These are phyloP conservation scores for Lentinula aciculospora DNA, from an alignment of 768 basidiomycete genomes.

Conservation along the genomic window DNA sequence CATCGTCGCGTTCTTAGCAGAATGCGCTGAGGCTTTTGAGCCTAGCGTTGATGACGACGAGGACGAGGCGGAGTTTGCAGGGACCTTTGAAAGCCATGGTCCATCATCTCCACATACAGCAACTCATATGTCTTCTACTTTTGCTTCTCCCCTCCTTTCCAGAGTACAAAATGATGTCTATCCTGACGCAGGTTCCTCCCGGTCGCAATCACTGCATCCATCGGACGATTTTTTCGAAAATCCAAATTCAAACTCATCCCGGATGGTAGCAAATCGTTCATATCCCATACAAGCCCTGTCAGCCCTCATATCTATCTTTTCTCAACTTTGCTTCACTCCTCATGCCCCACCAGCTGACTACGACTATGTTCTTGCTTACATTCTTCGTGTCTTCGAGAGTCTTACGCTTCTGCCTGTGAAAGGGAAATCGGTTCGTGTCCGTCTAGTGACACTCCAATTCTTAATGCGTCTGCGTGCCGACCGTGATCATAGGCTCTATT, in stretches of 20 bases:
- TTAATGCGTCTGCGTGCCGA: constrained; percentile 86
- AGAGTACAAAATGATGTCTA: constrained; percentile 54
- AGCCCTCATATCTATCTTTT: constrained; percentile 61
- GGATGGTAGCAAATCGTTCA: constrained; percentile 15
- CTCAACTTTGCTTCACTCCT: constrained; percentile 67
- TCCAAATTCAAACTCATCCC: constrained; percentile 17
- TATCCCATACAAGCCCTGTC: constrained; percentile 54
- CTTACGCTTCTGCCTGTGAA: constrained; percentile 42
- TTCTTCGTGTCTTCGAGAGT: constrained; percentile 45
- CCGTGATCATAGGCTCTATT: constrained; percentile 82
- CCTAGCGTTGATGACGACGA: constrained; percentile 34
- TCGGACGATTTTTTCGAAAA: constrained; percentile 31
- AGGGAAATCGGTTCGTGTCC: constrained; percentile 50
- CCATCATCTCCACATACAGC: constrained; percentile 20
- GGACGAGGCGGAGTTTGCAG: constrained; percentile 33
- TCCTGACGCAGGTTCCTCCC: constrained; percentile 61
- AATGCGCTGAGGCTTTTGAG: constrained; percentile 21
- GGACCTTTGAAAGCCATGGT: constrained; percentile 32
- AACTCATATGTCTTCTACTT: neutral
- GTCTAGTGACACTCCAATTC: constrained; percentile 78
- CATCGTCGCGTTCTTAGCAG: constrained; percentile 36
- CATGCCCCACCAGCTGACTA: constrained; percentile 47
- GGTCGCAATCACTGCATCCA: constrained; percentile 51
- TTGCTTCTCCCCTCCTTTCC: constrained; percentile 49
- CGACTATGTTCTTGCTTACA: constrained; percentile 41